Evolutionary conservation across 2,329 filamentous ascomycete species (phyloP), one percentile per base, ranked within the genome.

Genomic region (Volutella citrinella): DNA sequence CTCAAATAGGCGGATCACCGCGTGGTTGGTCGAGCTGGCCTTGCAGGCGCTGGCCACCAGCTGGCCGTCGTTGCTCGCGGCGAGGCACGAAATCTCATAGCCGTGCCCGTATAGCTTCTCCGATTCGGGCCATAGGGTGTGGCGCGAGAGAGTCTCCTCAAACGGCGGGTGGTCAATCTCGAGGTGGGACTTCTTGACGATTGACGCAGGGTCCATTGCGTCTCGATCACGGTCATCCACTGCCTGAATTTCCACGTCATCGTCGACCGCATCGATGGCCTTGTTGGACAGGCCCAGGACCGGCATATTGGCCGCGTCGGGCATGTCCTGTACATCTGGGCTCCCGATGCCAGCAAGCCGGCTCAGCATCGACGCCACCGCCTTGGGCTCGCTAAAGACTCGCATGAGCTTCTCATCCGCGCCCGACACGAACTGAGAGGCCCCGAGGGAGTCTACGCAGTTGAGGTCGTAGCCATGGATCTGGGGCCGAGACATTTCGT

Each of bases 381-480:
- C 84, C 56, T 80, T 85, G 6, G 93, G 93, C 63, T 95, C 82
- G 54, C 85, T 82, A 61, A 98, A 98, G 3, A 98, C 91, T 16
- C 93, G 84, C 59, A 98, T 78, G n/a, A 98, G 78, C 64, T 98
- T 98, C 68, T 98, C 93, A 48, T 98, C 93, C 4, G 93, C 93
- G 7, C 93, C 93, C 4, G 90, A 95, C 15, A 97, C 84, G 56
- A 98, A 98, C 48, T 83, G 84, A 7, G 78, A 74, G 7, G 76
- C 63, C 7, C 79, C 81, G 6, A 96, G 70, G 1, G 81, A 76
- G 54, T 89, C 85, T 44, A 97, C 82, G 60, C 93, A 97, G 68
- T 97, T 98, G 34, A 98, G 74, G 59, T 98, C 91, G 60, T 98
- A 98, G 22, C 93, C 93, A 59, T 98, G 93, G 46, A 98, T 98